These are phyloP conservation scores for Canariomyces notabilis DNA, from an alignment of 2,329 filamentous ascomycete species.

Conservation along the genomic window DNA sequence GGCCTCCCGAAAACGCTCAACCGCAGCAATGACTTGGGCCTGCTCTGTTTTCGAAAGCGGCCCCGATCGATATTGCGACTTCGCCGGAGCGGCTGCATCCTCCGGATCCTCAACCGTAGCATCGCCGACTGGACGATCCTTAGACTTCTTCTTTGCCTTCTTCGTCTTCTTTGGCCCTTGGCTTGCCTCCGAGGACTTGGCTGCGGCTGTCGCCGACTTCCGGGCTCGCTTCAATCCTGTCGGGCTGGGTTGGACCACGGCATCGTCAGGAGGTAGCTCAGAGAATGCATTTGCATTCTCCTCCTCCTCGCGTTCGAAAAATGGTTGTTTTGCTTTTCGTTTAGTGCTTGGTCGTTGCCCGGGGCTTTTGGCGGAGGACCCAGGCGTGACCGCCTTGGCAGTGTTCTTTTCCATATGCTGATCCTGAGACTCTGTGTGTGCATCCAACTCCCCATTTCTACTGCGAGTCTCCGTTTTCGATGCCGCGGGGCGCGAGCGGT, in stretches of 20 bases:
- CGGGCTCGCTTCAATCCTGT: background rate
- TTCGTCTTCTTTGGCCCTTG: background rate
- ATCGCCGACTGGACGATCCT: background rate
- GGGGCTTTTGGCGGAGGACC: constrained; percentile 1
- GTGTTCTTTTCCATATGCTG: background rate
- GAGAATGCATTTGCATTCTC: constrained; percentile 11
- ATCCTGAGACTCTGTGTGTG: background rate
- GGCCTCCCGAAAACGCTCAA: constrained; percentile 17
- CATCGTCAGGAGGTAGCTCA: constrained; percentile 12
- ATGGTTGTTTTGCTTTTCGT: constrained; percentile 15
- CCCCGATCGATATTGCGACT: constrained; percentile 14
- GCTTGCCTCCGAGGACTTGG: background rate
- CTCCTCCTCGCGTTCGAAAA: constrained; percentile 8
- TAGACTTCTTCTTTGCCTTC: background rate
- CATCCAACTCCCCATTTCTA: background rate
- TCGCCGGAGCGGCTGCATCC: background rate
- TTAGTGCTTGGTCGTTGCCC: constrained; percentile 1
- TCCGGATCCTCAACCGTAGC: background rate
- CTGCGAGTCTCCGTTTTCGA: no score
- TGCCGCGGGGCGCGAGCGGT: no score
- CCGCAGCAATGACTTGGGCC: constrained; percentile 12
- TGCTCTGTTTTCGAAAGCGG: constrained; percentile 14
- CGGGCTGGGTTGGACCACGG: background rate
- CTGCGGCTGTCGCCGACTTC: background rate
- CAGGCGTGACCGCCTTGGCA: background rate